Evolutionary conservation across 345 rosid genomes (phyloP).

Genomic region (Pelargonium nanum): DNA sequence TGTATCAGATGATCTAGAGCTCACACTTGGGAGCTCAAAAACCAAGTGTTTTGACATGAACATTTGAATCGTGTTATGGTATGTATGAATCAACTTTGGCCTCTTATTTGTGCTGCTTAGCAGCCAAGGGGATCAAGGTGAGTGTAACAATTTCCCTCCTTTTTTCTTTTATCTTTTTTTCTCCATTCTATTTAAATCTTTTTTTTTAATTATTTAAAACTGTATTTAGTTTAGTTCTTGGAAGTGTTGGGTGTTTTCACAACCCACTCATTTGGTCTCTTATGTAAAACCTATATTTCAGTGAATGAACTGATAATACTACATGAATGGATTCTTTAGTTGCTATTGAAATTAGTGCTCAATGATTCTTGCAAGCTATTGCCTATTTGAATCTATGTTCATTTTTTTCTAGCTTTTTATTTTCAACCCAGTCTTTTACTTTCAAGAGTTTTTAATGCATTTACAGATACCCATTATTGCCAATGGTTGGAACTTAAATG

Average conservation of each 20-base stretch:
- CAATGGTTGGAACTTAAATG: too few species aligned
- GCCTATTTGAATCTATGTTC: too few species aligned
- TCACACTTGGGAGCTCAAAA: slow-evolving; percentile 82
- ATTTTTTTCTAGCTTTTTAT: not conserved
- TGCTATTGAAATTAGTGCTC: not conserved
- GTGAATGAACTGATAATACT: not conserved
- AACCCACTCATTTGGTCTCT: too few species aligned
- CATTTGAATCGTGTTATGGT: not conserved
- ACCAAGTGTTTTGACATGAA: slow-evolving; percentile 19
- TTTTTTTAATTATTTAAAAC: too few species aligned
- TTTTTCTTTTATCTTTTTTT: too few species aligned
- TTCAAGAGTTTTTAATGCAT: too few species aligned
- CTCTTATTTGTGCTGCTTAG: not conserved
- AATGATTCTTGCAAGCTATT: not conserved
- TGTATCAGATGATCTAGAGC: slow-evolving; percentile 88
- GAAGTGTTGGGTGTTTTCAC: too few species aligned
- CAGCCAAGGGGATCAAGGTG: not conserved
- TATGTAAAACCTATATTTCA: not conserved
- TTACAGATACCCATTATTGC: too few species aligned
- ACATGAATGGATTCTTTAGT: not conserved
- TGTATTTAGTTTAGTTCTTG: not conserved
- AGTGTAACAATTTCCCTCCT: too few species aligned
- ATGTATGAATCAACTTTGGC: too few species aligned
- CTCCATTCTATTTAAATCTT: not conserved
- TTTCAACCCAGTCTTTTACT: not conserved